These are phyloP conservation scores for Pistacia atlantica DNA, from an alignment of 345 rosid genomes.

Conservation along the genomic window DNA sequence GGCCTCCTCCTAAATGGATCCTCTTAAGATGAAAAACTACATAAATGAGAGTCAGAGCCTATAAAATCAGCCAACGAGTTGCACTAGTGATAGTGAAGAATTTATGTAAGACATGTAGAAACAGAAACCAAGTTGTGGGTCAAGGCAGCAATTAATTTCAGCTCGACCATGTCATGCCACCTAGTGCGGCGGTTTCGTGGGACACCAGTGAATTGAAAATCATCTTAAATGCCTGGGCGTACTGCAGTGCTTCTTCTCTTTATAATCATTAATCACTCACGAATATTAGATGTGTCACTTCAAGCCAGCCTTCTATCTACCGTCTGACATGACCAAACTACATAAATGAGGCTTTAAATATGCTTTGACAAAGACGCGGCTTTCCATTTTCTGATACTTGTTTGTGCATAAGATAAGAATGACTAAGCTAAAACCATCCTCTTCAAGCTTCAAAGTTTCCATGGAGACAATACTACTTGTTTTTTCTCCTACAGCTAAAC, in stretches of 20 bases:
- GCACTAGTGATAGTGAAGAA: no score
- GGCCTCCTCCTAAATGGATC: no score
- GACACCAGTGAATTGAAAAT: not conserved
- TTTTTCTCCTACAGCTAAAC: not conserved
- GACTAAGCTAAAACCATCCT: not conserved
- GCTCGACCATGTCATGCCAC: not conserved
- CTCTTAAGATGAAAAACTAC: no score
- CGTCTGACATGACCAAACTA: conserved; percentile 43
- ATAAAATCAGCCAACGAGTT: no score
- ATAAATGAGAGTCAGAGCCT: no score
- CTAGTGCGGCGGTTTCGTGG: not conserved
- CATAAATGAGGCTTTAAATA: conserved; percentile 45
- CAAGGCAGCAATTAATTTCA: not conserved
- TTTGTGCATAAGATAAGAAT: not conserved
- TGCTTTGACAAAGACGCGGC: not conserved
- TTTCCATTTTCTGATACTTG: not conserved
- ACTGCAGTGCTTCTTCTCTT: not conserved
- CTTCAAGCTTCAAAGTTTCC: conserved; percentile 2
- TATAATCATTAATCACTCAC: no score
- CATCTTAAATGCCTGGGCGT: conserved; percentile 13
- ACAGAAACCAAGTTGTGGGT: not conserved
- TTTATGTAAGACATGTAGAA: no score
- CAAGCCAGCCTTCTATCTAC: conserved; percentile 22
- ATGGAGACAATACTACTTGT: conserved; percentile 35
- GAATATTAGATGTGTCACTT: not conserved